These are phyloP conservation scores for Ceratocystis destructans DNA, from an alignment of 2,329 filamentous ascomycete genomes.

Conservation along the genomic window DNA sequence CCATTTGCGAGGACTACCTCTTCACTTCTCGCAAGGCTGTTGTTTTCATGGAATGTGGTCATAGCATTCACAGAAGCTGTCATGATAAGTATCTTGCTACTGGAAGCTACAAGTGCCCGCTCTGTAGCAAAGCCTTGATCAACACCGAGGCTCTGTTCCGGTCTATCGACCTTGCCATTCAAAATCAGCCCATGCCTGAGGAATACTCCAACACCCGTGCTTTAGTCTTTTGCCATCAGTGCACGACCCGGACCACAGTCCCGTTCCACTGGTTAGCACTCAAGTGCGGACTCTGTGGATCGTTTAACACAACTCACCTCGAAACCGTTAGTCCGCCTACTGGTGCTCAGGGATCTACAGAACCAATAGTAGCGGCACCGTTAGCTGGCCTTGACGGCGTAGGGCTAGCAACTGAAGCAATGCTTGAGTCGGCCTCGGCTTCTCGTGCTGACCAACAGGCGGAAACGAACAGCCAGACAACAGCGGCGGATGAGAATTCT, in stretches of 20 bases:
- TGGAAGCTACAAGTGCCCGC: slow-evolving; percentile 86
- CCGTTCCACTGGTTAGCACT: slow-evolving; percentile 89
- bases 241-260: slow-evolving; percentile 72
- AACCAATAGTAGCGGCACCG: background rate
- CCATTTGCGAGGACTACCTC: slow-evolving; percentile 92
- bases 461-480: background rate
- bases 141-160: slow-evolving; percentile 97
- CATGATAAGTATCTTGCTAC: slow-evolving; percentile 70
- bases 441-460: background rate
- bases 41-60: slow-evolving; percentile 88
- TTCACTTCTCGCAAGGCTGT: slow-evolving; percentile 82
- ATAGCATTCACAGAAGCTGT: slow-evolving; percentile 86
- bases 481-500: background rate
- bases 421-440: background rate
- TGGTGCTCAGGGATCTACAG: background rate
- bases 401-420: background rate
- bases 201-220: slow-evolving; percentile 70
- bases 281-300: slow-evolving; percentile 64
- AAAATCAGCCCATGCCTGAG: slow-evolving; percentile 78
- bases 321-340: slow-evolving; percentile 14
- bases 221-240: slow-evolving; percentile 87
- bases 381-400: background rate
- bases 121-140: slow-evolving; percentile 89
- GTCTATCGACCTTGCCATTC: slow-evolving; percentile 76
- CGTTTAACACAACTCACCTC: slow-evolving; percentile 48